A percentile compares a stretch with the other conserved stretches of the same genome.
Evolutionary conservation across 78 protist species (phyloP).

Genomic region (Creolimax fragrantissima): DNA sequence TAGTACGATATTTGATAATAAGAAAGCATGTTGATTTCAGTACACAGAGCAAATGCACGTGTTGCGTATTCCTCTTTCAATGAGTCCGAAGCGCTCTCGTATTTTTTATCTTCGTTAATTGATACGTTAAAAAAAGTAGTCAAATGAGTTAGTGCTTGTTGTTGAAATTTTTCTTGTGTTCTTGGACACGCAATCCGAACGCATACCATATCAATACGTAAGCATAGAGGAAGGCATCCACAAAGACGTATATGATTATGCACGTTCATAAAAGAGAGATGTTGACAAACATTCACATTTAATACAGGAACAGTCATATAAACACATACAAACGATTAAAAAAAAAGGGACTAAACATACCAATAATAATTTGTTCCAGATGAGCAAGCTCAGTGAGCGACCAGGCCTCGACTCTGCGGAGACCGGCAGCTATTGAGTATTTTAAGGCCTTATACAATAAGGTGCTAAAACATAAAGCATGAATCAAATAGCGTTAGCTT

Average conservation of each 20-base stretch:
- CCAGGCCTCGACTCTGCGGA: neutral
- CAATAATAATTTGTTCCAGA: neutral
- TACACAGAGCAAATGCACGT: neutral
- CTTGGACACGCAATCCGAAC: neutral
- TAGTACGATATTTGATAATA: neutral
- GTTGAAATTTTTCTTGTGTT: too few species aligned
- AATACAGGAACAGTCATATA: neutral
- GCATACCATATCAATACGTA: neutral
- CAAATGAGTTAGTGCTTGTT: too few species aligned
- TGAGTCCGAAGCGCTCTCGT: neutral
- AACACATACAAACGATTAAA: neutral
- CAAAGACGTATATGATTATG: neutral
- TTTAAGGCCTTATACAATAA: neutral
- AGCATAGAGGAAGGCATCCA: neutral
- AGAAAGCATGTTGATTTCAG: neutral
- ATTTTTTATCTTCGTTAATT: neutral
- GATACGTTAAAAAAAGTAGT: too few species aligned
- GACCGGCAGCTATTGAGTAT: neutral
- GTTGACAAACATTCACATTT: neutral
- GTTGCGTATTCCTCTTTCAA: neutral
- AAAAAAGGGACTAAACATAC: neutral
- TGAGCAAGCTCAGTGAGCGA: neutral
- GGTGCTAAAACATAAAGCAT: too few species aligned
- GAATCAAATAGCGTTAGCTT: too few species aligned
- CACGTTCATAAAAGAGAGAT: neutral